These are phyloP conservation scores for Ceratobasidium sp. DNA, from an alignment of 1,284 basidiomycete genomes.

Conservation along the genomic window DNA sequence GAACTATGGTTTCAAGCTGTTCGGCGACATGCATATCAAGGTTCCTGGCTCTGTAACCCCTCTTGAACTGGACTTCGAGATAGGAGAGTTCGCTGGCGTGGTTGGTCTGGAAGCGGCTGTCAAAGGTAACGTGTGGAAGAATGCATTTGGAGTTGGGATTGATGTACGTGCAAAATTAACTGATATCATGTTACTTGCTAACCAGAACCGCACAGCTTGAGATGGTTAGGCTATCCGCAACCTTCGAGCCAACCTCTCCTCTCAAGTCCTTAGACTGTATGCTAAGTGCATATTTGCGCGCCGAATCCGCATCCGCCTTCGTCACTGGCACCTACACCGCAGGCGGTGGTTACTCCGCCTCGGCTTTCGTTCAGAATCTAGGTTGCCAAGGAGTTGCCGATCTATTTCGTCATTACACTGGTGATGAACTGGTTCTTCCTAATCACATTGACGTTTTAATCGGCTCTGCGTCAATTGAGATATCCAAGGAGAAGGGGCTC, in stretches of 20 bases:
- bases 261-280: background rate
- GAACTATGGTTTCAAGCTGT: constrained; percentile 5
- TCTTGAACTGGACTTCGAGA: constrained; percentile 9
- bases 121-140: background rate
- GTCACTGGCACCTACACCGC: background rate
- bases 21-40: constrained; percentile 25
- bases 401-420: background rate
- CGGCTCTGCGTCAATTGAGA: background rate
- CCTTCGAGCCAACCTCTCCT: background rate
- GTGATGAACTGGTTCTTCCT: background rate
- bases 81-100: background rate
- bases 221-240: background rate
- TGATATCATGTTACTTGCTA: too few relatives aligned
- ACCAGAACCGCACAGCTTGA: background rate
- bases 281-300: background rate
- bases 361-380: constrained; percentile 3
- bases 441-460: background rate
- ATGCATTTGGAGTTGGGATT: constrained; percentile 5
- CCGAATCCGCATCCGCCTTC: background rate
- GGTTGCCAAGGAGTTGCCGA: background rate
- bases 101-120: constrained; percentile 1
- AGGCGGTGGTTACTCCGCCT: background rate
- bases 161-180: background rate
- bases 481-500: background rate
- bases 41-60: constrained; percentile 12